Percentiles rank a stretch among this genome's conserved stretches.
phyloP scores from a whole-genome alignment of 495 filamentous ascomycete species.

The Lasiosphaeria hispida region DNA sequence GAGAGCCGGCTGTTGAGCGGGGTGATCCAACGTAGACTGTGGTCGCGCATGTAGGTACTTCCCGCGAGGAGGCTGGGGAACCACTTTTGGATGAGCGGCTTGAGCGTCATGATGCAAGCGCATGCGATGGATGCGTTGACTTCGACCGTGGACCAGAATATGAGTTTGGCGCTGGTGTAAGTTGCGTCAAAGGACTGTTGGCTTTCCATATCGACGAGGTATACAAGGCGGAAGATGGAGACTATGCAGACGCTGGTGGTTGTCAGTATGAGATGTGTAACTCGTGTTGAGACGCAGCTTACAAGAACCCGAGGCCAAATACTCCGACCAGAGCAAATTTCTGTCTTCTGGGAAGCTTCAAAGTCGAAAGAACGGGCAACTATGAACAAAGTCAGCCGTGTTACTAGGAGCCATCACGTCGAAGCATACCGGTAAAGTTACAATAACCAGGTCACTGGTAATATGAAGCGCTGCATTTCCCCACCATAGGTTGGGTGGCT shows the following conservation, averaged over 20 bases:
- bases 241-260: constrained; percentile 29
- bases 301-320: constrained; percentile 33
- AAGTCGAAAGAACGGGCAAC: constrained; percentile 26
- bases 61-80: constrained; percentile 24
- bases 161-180: constrained; percentile 27
- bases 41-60: constrained; percentile 14
- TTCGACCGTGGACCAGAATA: constrained; percentile 30
- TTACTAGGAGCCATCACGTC: not conserved
- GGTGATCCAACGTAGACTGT: constrained; percentile 28
- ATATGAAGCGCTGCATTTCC: constrained; percentile 28
- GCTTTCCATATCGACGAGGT: constrained; percentile 18
- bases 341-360: constrained; percentile 28
- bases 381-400: not conserved
- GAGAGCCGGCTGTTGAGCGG: constrained; percentile 12
- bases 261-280: not conserved
- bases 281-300: not conserved
- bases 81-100: constrained; percentile 27
- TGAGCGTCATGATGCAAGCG: constrained; percentile 33
- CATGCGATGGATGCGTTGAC: constrained; percentile 30
- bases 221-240: constrained; percentile 25
- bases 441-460: constrained; percentile 26
- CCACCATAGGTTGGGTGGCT: constrained; percentile 30
- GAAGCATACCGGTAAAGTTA: constrained; percentile 25
- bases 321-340: constrained; percentile 29
- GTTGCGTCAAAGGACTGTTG: constrained; percentile 16